These are phyloP conservation scores for Mitragyna speciosa DNA, from an alignment of 257 asterid species.

Conservation along the genomic window DNA sequence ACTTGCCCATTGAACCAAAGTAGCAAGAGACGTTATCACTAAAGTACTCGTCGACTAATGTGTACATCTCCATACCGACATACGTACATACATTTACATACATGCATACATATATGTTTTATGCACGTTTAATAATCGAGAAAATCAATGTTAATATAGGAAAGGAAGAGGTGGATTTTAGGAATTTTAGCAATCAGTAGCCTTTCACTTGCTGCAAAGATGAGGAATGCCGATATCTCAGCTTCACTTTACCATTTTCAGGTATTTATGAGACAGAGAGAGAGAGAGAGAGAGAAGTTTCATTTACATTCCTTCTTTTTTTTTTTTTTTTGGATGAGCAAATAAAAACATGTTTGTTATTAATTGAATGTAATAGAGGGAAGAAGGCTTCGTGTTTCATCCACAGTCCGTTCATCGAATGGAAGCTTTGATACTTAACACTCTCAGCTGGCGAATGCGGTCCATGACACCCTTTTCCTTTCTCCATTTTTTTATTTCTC, in stretches of 20 bases:
- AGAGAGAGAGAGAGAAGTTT: not conserved
- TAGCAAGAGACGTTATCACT: not conserved
- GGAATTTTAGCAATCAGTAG: slow-evolving; percentile 50
- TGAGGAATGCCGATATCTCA: slow-evolving; percentile 38
- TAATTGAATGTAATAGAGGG: slow-evolving; percentile 39
- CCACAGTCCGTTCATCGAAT: slow-evolving; percentile 42
- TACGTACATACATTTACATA: no score
- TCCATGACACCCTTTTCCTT: slow-evolving; percentile 65
- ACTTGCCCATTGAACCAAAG: no score
- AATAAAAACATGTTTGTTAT: not conserved
- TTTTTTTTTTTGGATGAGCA: no score
- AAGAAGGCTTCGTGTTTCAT: slow-evolving; percentile 38
- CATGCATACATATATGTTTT: not conserved
- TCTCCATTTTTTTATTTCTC: slow-evolving; percentile 41
- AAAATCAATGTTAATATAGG: slow-evolving; percentile 31
- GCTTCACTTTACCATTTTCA: slow-evolving; percentile 38
- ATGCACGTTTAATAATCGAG: not conserved
- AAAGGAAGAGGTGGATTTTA: slow-evolving; percentile 48
- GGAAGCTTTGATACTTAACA: slow-evolving; percentile 50
- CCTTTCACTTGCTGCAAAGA: slow-evolving; percentile 63
- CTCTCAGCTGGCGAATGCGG: slow-evolving; percentile 59
- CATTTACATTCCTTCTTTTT: not conserved
- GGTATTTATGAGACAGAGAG: slow-evolving; percentile 22
- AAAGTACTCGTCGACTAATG: no score
- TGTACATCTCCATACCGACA: no score